Conservation (phyloP, 1,284 basidiomycete species). For the Uromyces viciae-fabae region DNA sequence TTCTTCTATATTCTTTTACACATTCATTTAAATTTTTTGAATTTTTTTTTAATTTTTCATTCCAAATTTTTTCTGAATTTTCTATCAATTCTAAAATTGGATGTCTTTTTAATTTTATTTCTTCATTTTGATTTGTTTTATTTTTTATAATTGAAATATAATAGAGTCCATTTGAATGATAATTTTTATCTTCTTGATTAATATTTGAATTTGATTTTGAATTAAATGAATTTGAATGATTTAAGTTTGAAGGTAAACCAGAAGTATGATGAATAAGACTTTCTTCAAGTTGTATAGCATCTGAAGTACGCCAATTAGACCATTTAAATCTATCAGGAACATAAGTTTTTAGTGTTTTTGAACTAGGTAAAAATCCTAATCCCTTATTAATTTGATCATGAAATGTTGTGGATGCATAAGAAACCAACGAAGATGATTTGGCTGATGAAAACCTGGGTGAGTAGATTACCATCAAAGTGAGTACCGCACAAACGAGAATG, state of each 20-base stretch:
- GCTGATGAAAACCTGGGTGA: neutral
- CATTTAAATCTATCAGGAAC: conserved; percentile 35
- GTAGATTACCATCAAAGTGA: neutral
- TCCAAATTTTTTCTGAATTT: conserved; percentile 19
- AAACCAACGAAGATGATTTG: neutral
- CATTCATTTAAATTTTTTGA: conserved; percentile 22
- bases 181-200: neutral
- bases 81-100: conserved; percentile 34
- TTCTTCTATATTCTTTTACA: conserved; percentile 22
- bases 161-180: conserved; percentile 25
- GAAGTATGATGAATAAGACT: conserved; percentile 7
- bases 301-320: conserved; percentile 34
- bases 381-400: neutral
- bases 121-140: neutral
- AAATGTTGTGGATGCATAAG: neutral
- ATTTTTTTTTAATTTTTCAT: neutral
- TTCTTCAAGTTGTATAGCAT: conserved; percentile 26
- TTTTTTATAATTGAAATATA: neutral
- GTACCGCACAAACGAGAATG: neutral
- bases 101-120: too few relatives aligned
- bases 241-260: neutral
- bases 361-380: conserved; percentile 17
- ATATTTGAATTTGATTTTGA: neutral
- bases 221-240: neutral
- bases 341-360: conserved; percentile 11